phyloP scores from a whole-genome alignment of 495 filamentous ascomycete genomes.

The Clavariopsis aquatica region DNA sequence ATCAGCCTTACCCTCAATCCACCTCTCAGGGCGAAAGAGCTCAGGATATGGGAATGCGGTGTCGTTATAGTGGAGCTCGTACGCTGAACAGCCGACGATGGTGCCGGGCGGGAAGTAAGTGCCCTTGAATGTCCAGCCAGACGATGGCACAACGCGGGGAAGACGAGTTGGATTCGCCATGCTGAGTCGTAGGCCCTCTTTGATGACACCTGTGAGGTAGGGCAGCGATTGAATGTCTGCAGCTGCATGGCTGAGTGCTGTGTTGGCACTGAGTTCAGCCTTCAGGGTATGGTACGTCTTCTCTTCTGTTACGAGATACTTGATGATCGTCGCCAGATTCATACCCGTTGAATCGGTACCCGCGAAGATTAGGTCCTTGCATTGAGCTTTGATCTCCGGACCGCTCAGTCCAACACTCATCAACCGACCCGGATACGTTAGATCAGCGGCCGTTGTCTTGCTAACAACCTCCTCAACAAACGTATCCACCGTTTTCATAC shows the following conservation, averaged over 20 bases:
- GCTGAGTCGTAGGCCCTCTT: constrained; percentile 34
- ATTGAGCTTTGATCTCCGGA: constrained; percentile 51
- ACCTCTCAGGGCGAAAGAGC: constrained; percentile 55
- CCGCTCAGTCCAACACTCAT: constrained; percentile 38
- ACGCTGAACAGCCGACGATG: constrained; percentile 49
- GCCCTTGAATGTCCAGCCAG: constrained; percentile 27
- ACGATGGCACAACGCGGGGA: constrained; percentile 49
- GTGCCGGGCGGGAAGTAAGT: constrained; percentile 49
- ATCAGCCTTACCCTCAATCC: constrained; percentile 45
- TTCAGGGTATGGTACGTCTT: constrained; percentile 46
- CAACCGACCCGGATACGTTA: too few relatives aligned
- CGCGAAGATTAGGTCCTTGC: constrained; percentile 48
- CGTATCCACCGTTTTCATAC: constrained; percentile 46
- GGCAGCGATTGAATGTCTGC: constrained; percentile 15
- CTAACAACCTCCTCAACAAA: constrained; percentile 47
- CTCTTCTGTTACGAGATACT: constrained; percentile 2
- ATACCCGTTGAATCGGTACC: constrained; percentile 52
- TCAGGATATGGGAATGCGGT: constrained; percentile 49
- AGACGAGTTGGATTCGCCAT: constrained; percentile 56
- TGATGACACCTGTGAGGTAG: constrained; percentile 24
- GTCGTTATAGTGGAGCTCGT: constrained; percentile 51
- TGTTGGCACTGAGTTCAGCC: constrained; percentile 42
- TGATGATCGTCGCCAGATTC: constrained; percentile 49
- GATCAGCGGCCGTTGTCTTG: constrained; percentile 23
- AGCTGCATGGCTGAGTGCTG: constrained; percentile 37